Evolutionary conservation across 179 eudicot genomes (phyloP), one percentile per base, ranked within the genome.

Genomic region (Actinidia chinensis): DNA sequence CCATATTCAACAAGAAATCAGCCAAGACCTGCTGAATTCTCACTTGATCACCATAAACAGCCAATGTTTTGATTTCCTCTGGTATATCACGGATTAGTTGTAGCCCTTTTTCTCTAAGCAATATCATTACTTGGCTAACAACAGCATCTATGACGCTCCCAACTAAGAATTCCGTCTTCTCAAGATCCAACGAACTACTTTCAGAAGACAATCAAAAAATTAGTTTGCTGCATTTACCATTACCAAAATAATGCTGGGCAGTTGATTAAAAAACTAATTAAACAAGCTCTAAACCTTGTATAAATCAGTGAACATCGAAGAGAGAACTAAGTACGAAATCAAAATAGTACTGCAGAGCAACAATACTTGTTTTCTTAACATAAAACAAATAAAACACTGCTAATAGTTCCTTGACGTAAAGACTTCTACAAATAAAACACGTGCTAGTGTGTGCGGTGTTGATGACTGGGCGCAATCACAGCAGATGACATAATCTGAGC

Each of bases 61-160:
- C 77, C 78, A 94, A 71, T 33, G 93, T 87, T 84, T 92, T 96
- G 11, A 94, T 88, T 86, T 93, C 97, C 61, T 94, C 96, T 12
- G 99, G 98, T 64, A 96, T 94, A 81, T 96, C 97, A 20, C 95
- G 89, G 68, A 96, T 94, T 83, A 96, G 79, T 75, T 96, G 98
- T 70, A 96, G 80, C 61, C 88, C 94, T 87, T 90, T 89, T 86
- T 94, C 97, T 80, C 90, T 86, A 60, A 96, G 84, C 73, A 87
- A 74, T 79, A 87, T 76, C 99, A 92, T 96, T 48, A 89, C 92
- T 87, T 96, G 99, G 84, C 98, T 94, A 58, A 94, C 98, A 78
- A 96, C 94, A 71, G 97, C 99, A 79, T 91, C 94, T 67, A 96
- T 89, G 63, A 96, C 90, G 79, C 84, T 92, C 81, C 97, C 99